Percentiles rank a stretch among this genome's conserved stretches.
Evolutionary conservation across 106 monocot species (phyloP).

Genomic region (Posidonia australis): DNA sequence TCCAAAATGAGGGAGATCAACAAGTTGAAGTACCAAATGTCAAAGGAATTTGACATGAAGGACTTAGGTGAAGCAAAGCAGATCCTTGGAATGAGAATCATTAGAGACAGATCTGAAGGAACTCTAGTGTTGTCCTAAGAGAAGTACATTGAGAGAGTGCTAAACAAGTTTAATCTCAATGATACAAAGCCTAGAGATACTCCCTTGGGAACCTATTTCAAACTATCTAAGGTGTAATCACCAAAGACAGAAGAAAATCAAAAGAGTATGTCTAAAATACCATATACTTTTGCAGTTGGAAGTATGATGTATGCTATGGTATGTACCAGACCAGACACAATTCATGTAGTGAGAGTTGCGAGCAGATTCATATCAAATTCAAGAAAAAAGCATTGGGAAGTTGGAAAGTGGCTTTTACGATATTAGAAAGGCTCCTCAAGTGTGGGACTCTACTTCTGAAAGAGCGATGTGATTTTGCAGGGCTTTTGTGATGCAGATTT

Average conservation of each 20-base stretch:
- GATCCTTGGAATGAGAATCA: no score
- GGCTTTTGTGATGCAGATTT: no score
- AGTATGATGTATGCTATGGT: conserved; percentile 11
- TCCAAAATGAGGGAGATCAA: no score
- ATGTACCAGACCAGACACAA: neutral
- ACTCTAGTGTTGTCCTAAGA: no score
- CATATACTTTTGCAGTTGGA: conserved; percentile 1
- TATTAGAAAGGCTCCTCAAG: no score
- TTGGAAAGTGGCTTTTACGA: neutral
- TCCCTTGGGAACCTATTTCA: conserved; percentile 1
- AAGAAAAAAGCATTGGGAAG: neutral
- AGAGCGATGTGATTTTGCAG: no score
- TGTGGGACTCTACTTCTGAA: neutral
- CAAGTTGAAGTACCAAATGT: no score
- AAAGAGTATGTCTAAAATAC: neutral
- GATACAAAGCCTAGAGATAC: neutral
- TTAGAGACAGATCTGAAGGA: no score
- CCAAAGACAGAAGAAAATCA: neutral
- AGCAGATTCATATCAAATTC: conserved; percentile 1
- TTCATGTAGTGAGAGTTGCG: neutral
- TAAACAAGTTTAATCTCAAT: neutral
- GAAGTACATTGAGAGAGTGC: no score
- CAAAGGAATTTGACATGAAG: no score
- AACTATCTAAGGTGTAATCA: neutral
- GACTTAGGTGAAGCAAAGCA: no score